These are phyloP conservation scores for Coriolopsis trogii DNA, from an alignment of 1,284 basidiomycete genomes.

Conservation along the genomic window DNA sequence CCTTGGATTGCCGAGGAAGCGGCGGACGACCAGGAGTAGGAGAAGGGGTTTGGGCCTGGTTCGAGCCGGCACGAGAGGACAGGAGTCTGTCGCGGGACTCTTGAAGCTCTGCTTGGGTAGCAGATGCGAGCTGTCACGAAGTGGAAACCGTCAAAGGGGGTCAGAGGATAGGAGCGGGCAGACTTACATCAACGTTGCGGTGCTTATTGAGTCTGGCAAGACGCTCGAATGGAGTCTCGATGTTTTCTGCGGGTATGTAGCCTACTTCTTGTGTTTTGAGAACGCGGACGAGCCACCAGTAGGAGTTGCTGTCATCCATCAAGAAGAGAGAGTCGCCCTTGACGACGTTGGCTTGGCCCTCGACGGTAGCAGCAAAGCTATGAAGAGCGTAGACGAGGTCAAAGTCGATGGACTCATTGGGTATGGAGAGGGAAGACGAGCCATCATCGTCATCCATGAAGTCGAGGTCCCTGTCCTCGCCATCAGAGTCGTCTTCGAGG, in stretches of 20 bases:
- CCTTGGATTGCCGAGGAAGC: slow-evolving; percentile 31
- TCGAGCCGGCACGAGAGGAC: slow-evolving; percentile 49
- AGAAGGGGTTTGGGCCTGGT: slow-evolving; percentile 45
- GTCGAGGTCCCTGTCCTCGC: slow-evolving; percentile 64
- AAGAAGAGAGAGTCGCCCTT: slow-evolving; percentile 93
- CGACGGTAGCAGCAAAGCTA: slow-evolving; percentile 94
- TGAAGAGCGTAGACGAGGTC: slow-evolving; percentile 89
- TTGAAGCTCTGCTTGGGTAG: slow-evolving; percentile 68
- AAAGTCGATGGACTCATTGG: slow-evolving; percentile 90
- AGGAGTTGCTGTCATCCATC: slow-evolving; percentile 96
- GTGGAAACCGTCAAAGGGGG: background rate
- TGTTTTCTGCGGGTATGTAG: slow-evolving; percentile 99
- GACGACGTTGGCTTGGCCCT: slow-evolving; percentile 95
- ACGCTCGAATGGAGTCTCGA: slow-evolving; percentile 97
- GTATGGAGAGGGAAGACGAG: slow-evolving; percentile 83
- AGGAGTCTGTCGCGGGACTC: slow-evolving; percentile 53
- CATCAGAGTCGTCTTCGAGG: slow-evolving; percentile 77
- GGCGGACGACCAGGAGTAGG: slow-evolving; percentile 41
- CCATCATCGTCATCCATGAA: slow-evolving; percentile 72
- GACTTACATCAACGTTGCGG: slow-evolving; percentile 91
- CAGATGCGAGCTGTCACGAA: slow-evolving; percentile 62
- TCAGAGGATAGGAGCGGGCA: background rate
- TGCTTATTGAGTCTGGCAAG: slow-evolving; percentile 97
- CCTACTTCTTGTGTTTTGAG: slow-evolving; percentile 99
- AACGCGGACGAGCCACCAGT: slow-evolving; percentile 97